Base-by-base conservation (phyloP, 2,329 filamentous ascomycete species). In the Ophiostoma sp. region DNA sequence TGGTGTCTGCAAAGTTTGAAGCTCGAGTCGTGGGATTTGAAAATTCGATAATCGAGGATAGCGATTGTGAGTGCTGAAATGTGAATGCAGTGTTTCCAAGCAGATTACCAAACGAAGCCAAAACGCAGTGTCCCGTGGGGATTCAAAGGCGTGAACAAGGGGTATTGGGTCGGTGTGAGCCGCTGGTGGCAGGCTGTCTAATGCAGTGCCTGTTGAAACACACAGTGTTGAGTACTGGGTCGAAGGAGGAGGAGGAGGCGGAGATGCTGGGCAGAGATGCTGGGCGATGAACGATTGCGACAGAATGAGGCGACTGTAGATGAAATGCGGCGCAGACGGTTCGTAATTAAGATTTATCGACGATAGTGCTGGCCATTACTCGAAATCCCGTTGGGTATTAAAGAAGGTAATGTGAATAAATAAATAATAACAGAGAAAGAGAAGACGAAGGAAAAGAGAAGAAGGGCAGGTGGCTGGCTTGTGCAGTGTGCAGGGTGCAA, bases 161-260 rank as follows among this genome's bases (percentile, higher is more conserved):
- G 47, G 62, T 52, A 14, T 67, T 41, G 16, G 27, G 47, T 65
- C 62, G 65, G 66, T 65, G 68, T 67, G 65, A 65, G 63, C 68
- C 68, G 40, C 40, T 67, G 14, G 12, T 40, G 6, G n/a, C 47
- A 40, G 49, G 62, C 63, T 67, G 63, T 67, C 66, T 65, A 65
- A 52, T 52, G 44, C 6, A n/a, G 27, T 42, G 5, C 38, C 44
- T 16, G 49, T 41, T 60, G 65, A 41, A 60, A 66, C 16, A 58
- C 36, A 55, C n/a, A 49, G 36, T 36, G 63, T 9, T 42, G 18
- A 64, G 38, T 6, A 5, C 27, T 45, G 14, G 42, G 42, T 45
- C 42, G 9, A n/a, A 45, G 16, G n/a, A 64, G 36, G 36, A 14
- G 16, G 47, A 18, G 11, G 3, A 44, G 41, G 12, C 11, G 18